Evolutionary conservation across 306 rosid species (phyloP), one percentile per base, ranked within the genome.

Genomic region (Ceratonia siliqua): DNA sequence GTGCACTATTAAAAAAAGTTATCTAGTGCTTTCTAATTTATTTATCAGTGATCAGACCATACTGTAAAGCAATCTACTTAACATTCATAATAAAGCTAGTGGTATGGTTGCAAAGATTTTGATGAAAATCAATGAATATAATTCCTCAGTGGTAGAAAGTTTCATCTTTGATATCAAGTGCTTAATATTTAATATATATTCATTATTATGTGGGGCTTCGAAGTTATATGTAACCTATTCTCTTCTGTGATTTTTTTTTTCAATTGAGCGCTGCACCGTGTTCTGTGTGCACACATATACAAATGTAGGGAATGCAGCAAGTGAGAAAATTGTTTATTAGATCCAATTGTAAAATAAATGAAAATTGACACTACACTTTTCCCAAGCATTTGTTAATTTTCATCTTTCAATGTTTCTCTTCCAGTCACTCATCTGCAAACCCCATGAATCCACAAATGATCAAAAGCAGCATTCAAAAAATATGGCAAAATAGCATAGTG

Each of bases 341-440:
- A n/a, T n/a, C n/a, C n/a, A n/a, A n/a, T n/a, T n/a, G n/a, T n/a
- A 7, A 66, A 66, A 27, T 45, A 43, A 43, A 24, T 42, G 70
- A 46, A 50, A 50, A 38, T 18, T 17, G 24, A 53, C 71, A 24
- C 21, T 48, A 17, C 25, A 45, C 17, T 76, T 64, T 27, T 59
- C 38, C 39, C 25, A 22, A 53, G 30, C 15, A 46, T 33, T 22
- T 55, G 35, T 69, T 68, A 25, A 59, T 67, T 57, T 69, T 33
- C 58, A 14, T 59, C 42, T 79, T 76, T 65, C 53, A 42, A 52
- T 81, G 57, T 43, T 58, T 82, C 9, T 75, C 57, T 78, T 82
- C 21, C 87, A 85, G 95, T 78, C 88, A 57, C 66, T 80, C 88
- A 84, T 80, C 78, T 56, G 67, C 73, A 75, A 84, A 68, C 82